Evolutionary conservation across 768 basidiomycete genomes (phyloP).

Genomic region (Collybia nuda): DNA sequence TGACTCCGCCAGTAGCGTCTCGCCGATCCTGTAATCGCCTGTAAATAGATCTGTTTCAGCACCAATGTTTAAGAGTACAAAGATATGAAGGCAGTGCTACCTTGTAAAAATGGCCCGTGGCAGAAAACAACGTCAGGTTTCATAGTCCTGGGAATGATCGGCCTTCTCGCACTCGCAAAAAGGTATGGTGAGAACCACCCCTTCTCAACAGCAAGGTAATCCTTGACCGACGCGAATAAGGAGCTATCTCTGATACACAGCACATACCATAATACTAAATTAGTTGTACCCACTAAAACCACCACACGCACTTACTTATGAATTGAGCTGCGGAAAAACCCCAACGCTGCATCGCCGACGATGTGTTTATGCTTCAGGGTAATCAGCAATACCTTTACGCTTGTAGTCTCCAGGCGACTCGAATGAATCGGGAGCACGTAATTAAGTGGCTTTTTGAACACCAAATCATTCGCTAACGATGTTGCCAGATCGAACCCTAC

Average conservation of each 20-base stretch:
- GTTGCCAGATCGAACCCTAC: conserved; percentile 51
- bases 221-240: conserved; percentile 59
- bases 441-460: conserved; percentile 49
- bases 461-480: conserved; percentile 51
- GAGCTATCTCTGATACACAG: conserved; percentile 44
- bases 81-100: conserved; percentile 22
- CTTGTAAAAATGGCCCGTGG: conserved; percentile 62
- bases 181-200: conserved; percentile 71
- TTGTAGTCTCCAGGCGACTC: conserved; percentile 53
- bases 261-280: not conserved
- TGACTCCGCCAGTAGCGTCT: conserved; percentile 57
- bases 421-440: conserved; percentile 51
- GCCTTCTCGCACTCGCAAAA: conserved; percentile 58
- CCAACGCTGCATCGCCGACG: conserved; percentile 56
- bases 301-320: conserved; percentile 41
- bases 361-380: conserved; percentile 62
- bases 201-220: conserved; percentile 62
- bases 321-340: conserved; percentile 60
- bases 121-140: conserved; percentile 67
- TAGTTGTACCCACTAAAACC: not conserved
- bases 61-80: not conserved
- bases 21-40: conserved; percentile 65
- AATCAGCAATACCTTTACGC: conserved; percentile 54
- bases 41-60: not conserved
- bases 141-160: conserved; percentile 61